Conservation (phyloP, 1,284 basidiomycete species). For the Trichosporon sp. region DNA sequence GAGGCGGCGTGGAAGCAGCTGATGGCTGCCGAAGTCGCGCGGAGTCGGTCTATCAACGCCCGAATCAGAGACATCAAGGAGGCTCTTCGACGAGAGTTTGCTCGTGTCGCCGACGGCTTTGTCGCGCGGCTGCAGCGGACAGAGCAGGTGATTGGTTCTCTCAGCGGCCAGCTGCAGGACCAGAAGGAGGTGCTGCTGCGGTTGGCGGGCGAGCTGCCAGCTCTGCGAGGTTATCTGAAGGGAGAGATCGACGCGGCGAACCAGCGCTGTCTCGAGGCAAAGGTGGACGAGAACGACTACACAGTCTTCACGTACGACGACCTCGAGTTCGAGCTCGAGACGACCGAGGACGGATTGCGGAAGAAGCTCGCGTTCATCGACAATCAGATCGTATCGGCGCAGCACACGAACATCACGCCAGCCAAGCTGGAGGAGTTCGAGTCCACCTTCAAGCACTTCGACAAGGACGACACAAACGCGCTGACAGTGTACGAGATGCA, state of each 20-base stretch:
- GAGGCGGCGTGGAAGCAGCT: constrained; percentile 77
- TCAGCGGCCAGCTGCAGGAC: constrained; percentile 65
- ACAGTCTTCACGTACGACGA: constrained; percentile 90
- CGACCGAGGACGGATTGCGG: constrained; percentile 75
- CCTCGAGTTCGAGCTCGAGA: constrained; percentile 83
- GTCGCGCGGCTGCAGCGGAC: constrained; percentile 71
- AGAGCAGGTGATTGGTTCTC: constrained; percentile 72
- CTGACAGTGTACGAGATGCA: constrained; percentile 83
- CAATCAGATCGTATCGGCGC: constrained; percentile 87
- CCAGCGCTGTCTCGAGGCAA: constrained; percentile 79
- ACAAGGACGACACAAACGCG: constrained; percentile 84
- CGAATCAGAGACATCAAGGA: constrained; percentile 92
- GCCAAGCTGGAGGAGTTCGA: constrained; percentile 97
- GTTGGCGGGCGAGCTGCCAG: constrained; percentile 40
- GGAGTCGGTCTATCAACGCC: constrained; percentile 84
- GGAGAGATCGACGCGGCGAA: constrained; percentile 59
- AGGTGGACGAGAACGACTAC: constrained; percentile 96
- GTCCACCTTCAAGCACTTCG: constrained; percentile 95
- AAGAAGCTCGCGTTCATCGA: constrained; percentile 95
- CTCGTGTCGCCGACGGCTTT: constrained; percentile 80
- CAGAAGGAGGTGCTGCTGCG: constrained; percentile 45
- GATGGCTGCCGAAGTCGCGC: constrained; percentile 71
- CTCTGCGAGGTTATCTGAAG: constrained; percentile 37
- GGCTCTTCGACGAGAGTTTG: constrained; percentile 77
- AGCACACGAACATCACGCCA: constrained; percentile 68